A percentile compares a stretch with the other conserved stretches of the same genome.
Evolutionary conservation across 1,139 yeast species (phyloP).

Genomic region (Debaryomyces psychrophilus): DNA sequence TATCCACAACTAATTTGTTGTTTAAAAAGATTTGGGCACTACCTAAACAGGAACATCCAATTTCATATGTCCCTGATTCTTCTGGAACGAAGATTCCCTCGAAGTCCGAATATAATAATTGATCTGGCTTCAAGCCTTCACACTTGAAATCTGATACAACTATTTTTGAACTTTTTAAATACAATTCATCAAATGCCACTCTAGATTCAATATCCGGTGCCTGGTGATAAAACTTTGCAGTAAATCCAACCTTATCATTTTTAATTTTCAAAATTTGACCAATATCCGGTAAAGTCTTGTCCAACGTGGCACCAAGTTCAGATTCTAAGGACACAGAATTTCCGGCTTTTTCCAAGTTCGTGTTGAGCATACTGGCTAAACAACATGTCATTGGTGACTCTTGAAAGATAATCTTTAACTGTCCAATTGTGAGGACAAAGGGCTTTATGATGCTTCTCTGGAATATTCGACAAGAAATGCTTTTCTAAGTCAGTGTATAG

Average conservation of each 20-base stretch:
- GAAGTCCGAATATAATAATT: slow-evolving; percentile 44
- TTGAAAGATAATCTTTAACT: slow-evolving; percentile 33
- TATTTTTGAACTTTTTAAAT: slow-evolving; percentile 37
- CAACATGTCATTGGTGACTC: slow-evolving; percentile 44
- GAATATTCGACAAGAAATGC: slow-evolving; percentile 40
- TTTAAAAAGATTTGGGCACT: slow-evolving; percentile 57
- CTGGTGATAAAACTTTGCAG: slow-evolving; percentile 38
- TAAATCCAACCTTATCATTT: slow-evolving; percentile 45
- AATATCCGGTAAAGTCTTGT: slow-evolving; percentile 34
- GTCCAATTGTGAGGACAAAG: slow-evolving; percentile 43
- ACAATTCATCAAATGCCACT: slow-evolving; percentile 40
- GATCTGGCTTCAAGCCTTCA: slow-evolving; percentile 26
- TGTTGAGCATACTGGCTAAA: slow-evolving; percentile 43
- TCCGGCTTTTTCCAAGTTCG: slow-evolving; percentile 36
- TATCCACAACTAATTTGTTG: slow-evolving; percentile 56
- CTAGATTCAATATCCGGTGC: no score
- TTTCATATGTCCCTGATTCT: slow-evolving; percentile 50
- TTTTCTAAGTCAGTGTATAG: slow-evolving; percentile 34
- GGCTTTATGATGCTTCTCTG: slow-evolving; percentile 32
- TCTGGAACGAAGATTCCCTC: slow-evolving; percentile 49
- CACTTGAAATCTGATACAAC: slow-evolving; percentile 52
- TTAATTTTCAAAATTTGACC: slow-evolving; percentile 22
- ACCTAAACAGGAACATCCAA: slow-evolving; percentile 56
- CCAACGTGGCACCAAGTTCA: slow-evolving; percentile 37
- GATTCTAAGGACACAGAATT: slow-evolving; percentile 23